Evolutionary conservation across 495 filamentous ascomycete genomes (phyloP).

Genomic region (Apodospora peruviana): DNA sequence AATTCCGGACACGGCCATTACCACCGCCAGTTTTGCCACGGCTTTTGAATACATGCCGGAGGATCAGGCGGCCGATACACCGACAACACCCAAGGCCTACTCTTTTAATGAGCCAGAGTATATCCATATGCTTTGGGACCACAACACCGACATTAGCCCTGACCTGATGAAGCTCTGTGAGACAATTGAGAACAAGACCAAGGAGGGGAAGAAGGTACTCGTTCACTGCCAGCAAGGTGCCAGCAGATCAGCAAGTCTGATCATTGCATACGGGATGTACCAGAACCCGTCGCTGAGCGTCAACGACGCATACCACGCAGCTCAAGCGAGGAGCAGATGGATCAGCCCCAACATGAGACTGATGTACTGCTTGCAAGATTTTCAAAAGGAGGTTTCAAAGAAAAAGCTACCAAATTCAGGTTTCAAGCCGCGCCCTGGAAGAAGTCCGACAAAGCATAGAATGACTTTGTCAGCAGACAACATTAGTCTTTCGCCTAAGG

Average conservation of each 20-base stretch:
- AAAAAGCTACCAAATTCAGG: constrained; percentile 37
- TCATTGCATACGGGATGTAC: constrained; percentile 94
- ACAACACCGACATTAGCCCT: constrained; percentile 90
- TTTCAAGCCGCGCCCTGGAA: constrained; percentile 42
- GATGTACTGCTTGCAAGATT: constrained; percentile 95
- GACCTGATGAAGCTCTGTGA: constrained; percentile 84
- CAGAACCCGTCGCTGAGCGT: constrained; percentile 82
- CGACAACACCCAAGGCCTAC: constrained; percentile 54
- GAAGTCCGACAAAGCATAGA: constrained; percentile 45
- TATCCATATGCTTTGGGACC: constrained; percentile 94
- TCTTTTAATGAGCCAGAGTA: constrained; percentile 71
- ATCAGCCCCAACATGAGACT: constrained; percentile 98
- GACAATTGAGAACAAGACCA: constrained; percentile 71
- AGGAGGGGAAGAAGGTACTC: constrained; percentile 78
- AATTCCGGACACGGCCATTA: constrained; percentile 65
- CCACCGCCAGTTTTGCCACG: constrained; percentile 64
- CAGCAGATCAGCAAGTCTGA: constrained; percentile 90
- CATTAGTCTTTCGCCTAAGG: constrained; percentile 37
- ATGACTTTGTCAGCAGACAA: constrained; percentile 48
- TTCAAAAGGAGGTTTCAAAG: constrained; percentile 62
- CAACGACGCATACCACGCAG: constrained; percentile 87
- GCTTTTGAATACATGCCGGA: constrained; percentile 56
- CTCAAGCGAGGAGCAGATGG: constrained; percentile 87
- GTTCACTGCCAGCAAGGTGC: constrained; percentile 96
- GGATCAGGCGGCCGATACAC: constrained; percentile 31